Base-by-base conservation (phyloP, 805 yeast species). In the Hanseniaspora lachancei region DNA sequence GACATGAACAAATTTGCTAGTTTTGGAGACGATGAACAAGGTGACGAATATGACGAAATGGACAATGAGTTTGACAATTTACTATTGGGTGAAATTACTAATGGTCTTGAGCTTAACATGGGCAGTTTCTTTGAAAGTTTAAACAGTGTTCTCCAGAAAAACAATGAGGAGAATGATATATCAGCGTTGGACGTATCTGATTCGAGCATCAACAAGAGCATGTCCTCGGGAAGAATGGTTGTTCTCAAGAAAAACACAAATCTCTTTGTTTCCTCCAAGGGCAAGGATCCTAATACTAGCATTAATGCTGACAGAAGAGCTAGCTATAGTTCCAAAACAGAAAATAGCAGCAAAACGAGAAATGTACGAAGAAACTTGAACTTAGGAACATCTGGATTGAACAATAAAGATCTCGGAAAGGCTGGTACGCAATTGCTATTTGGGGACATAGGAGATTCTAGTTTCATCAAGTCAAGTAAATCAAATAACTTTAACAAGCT, bases 381-480 rank as follows among this genome's bases (percentile, higher is more conserved):
- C 16, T 35, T 40, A 2, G 46, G 44, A 24, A 44, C 32, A 13
- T n/a, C 40, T 9, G 16, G 32, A 18, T 10, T 27, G 1, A 34
- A 15, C 23, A 35, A n/a, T 2, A 32, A 15, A 12, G 43, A 21
- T 13, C 35, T 32, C 3, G 5, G 15, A 20, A 46, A 53, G 12
- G 20, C 34, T 20, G 2, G 34, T 16, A 15, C 18, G 12, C 24
- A 16, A 23, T 36, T 23, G 3, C 27, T 51, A 35, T 39, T 53
- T 44, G 50, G 50, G 39, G 48, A 44, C 24, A 27, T 53, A 15
- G 38, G 56, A 13, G 56, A 53, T 12, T 20, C 42, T 15, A 53
- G 56, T 29, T 38, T 46, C 8, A 21, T 27, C 15, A 44, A 46
- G n/a, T 53, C 56, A 3, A 53, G 27, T 21, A 48, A 48, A 10